A percentile compares a stretch with the other conserved stretches of the same genome.
These are phyloP conservation scores for Malassezia obtusa DNA, from an alignment of 1,284 basidiomycete species.

Conservation along the genomic window DNA sequence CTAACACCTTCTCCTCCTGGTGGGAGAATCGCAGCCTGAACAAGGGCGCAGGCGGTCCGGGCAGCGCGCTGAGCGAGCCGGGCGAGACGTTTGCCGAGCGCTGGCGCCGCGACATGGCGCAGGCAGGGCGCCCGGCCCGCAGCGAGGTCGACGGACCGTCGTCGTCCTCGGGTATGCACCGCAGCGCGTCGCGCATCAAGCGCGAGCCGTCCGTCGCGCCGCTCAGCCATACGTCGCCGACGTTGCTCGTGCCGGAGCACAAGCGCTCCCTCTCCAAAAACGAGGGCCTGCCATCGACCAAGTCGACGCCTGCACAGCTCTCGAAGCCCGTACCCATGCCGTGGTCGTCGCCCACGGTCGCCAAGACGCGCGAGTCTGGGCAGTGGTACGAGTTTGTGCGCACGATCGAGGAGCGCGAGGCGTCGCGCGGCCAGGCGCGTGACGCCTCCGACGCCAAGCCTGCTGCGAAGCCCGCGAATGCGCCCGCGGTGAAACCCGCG, in stretches of 20 bases:
- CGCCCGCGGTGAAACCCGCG: not conserved
- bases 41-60: not conserved
- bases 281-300: not conserved
- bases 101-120: slow-evolving; percentile 10
- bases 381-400: slow-evolving; percentile 10
- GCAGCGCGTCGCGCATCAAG: not conserved
- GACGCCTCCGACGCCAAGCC: not conserved
- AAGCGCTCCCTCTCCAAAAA: not conserved
- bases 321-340: too few species aligned
- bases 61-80: not conserved
- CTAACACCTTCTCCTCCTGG: slow-evolving; percentile 12
- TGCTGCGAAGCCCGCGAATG: not conserved
- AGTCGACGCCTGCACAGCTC: too few species aligned
- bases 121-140: not conserved
- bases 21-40: slow-evolving; percentile 11
- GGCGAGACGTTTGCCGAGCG: slow-evolving; percentile 4
- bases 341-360: not conserved
- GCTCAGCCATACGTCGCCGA: not conserved
- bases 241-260: not conserved
- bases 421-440: not conserved
- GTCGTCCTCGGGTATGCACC: not conserved
- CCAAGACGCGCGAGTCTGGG: not conserved
- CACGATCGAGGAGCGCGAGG: slow-evolving; percentile 2
- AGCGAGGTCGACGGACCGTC: not conserved
- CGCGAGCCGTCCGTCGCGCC: not conserved